Evolutionary conservation across 768 basidiomycete species (phyloP).

Genomic region (Tricholoma furcatifolium): DNA sequence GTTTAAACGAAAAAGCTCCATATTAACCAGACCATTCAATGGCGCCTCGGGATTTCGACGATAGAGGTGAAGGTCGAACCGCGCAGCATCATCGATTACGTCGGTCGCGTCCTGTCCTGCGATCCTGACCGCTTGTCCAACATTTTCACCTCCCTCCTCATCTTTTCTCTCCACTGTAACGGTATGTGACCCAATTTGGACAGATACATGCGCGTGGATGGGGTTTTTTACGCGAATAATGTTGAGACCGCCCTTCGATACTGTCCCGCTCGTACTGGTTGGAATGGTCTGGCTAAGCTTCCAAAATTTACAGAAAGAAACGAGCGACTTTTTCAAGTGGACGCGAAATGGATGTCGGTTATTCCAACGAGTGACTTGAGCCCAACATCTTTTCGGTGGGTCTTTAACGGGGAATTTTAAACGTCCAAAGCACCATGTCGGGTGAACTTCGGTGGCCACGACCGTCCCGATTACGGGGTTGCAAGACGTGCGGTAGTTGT

Average conservation of each 20-base stretch:
- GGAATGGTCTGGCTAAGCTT: constrained; percentile 40
- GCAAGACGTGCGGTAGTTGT: constrained; percentile 57
- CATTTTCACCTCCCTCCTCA: constrained; percentile 34
- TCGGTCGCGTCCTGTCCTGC: constrained; percentile 31
- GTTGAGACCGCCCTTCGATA: constrained; percentile 39
- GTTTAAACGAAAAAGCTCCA: constrained; percentile 54
- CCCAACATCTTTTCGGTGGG: constrained; percentile 49
- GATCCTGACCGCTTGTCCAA: constrained; percentile 36
- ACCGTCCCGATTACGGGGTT: constrained; percentile 53
- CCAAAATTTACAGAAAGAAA: constrained; percentile 43
- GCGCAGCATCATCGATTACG: constrained; percentile 55
- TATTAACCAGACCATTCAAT: constrained; percentile 43
- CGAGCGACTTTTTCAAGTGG: constrained; percentile 45
- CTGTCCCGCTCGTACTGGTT: constrained; percentile 28
- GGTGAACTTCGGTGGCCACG: constrained; percentile 50
- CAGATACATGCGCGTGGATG: constrained; percentile 49
- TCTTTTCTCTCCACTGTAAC: constrained; percentile 47
- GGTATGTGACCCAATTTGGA: constrained; percentile 38
- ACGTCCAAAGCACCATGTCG: constrained; percentile 58
- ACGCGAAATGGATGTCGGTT: constrained; percentile 54
- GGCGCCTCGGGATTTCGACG: constrained; percentile 48
- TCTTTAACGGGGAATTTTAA: constrained; percentile 31
- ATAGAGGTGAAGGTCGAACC: constrained; percentile 58
- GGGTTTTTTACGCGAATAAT: constrained; percentile 45
- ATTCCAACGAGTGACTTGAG: constrained; percentile 48